Conservation (phyloP, 2,329 filamentous ascomycete genomes). For the Periconia sp. region DNA sequence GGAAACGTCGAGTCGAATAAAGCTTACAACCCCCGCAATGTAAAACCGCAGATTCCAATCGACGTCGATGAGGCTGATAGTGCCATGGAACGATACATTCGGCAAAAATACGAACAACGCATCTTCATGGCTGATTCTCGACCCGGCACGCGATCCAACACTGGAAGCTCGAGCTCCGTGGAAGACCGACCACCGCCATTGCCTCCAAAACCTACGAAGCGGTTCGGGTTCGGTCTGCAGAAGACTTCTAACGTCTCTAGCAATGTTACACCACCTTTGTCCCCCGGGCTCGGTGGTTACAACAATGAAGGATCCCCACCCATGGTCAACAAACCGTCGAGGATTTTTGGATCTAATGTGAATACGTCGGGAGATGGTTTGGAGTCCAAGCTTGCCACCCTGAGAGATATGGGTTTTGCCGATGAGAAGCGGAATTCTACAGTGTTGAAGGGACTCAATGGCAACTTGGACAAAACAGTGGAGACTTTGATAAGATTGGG, state of each 20-base stretch:
- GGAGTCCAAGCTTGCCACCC: slow-evolving; percentile 73
- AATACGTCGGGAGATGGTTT: slow-evolving; percentile 58
- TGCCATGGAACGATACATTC: slow-evolving; percentile 92
- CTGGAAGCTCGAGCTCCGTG: slow-evolving; percentile 56
- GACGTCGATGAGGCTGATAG: slow-evolving; percentile 92
- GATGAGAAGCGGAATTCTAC: slow-evolving; percentile 80
- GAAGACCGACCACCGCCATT: slow-evolving; percentile 60
- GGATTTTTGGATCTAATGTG: slow-evolving; percentile 69
- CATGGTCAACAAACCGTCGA: slow-evolving; percentile 64
- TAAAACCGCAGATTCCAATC: slow-evolving; percentile 80
- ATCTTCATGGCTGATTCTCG: slow-evolving; percentile 47
- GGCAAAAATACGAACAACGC: slow-evolving; percentile 84
- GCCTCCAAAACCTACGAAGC: slow-evolving; percentile 61
- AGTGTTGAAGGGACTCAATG: slow-evolving; percentile 79
- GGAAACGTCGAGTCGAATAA: slow-evolving; percentile 87
- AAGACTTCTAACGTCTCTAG: slow-evolving; percentile 72
- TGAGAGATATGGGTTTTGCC: slow-evolving; percentile 89
- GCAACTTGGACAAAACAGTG: slow-evolving; percentile 82
- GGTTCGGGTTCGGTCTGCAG: slow-evolving; percentile 66
- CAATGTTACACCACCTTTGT: slow-evolving; percentile 51
- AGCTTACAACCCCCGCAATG: slow-evolving; percentile 83
- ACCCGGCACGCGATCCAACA: slow-evolving; percentile 54
- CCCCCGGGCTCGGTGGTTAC: slow-evolving; percentile 36
- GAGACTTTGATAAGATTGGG: slow-evolving; percentile 83
- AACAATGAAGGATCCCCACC: slow-evolving; percentile 37